Evolutionary conservation across 208 protist species (phyloP), one percentile per base, ranked within the genome.

Genomic region (Trypanosoma congolense): DNA sequence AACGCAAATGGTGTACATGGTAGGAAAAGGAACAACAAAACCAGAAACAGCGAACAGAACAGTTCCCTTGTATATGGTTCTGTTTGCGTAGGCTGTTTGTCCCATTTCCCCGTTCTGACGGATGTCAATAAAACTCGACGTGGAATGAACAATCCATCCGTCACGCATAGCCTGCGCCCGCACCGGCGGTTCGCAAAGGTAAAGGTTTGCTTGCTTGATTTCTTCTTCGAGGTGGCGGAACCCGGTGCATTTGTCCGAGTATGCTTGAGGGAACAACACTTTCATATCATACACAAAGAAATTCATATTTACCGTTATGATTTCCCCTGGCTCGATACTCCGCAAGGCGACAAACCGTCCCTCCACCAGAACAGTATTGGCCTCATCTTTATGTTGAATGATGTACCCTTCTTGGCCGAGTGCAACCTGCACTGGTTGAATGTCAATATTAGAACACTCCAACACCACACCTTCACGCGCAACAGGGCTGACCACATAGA

Each of bases 1-100:
- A 3, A 90, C 80, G 53, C 83, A 90, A 58, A 93, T 86, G 51
- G 87, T 93, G 78, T 91, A 91, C 80, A 93, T 90, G 56, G 83
- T 93, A 4, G 87, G 81, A 62, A 87, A 89, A 1, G 87, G 83
- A 33, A 93, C 73, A 12, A 88, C 52, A 38, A 90, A 71, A 18
- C 83, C 87, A 18, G 73, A 75, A 57, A 68, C 70, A 59, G 86
- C 78, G 53, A 90, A 93, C 21, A 93, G 66, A 5, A 48, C 50
- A 30, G 63, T 66, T 31, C 79, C 79, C 12, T 48, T 41, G 1
- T 63, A 18, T 38, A 93, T 88, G 54, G 67, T 56, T 10, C 9
- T n/a, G 14, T 46, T 56, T 3, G 81, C 81, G 64, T 84, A 93
- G 30, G 85, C 85, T 0, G 85, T 90, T 68, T 93, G 85, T 9